Base-by-base conservation (phyloP, 345 rosid genomes). In the Bruguiera parviflora region DNA sequence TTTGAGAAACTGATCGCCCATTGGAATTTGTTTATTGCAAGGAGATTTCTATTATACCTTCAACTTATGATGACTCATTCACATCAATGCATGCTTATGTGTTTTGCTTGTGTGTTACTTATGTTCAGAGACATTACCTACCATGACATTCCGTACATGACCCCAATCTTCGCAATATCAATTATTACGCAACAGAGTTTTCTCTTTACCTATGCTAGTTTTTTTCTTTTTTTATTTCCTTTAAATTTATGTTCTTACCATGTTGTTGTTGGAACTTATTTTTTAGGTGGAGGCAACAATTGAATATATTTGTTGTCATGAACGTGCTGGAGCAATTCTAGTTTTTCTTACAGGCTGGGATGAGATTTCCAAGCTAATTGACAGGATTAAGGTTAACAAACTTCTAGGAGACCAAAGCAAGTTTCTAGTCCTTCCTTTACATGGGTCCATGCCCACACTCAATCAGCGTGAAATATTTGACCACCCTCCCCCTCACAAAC, bases 321-420 rank as follows among this genome's bases (percentile, higher is more conserved):
- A 91, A 87, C 86, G 83, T 66, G 86, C 72, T 76, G 98, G 98
- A 70, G 98, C 98, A 10, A 81, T 94, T 86, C 97, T 94, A 67
- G 95, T 94, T 56, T 94, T 94, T 76, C 93, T 94, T 63, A 86
- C 98, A 0, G 97, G 98, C 63, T 91, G 98, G 98, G 97, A 91
- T 88, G 97, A 94, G 68, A 94, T 94, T 62, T 88, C 95, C 22
- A 88, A 89, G 82, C 86, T 94, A 63, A 85, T 85, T 63, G 97
- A 91, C 72, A 86, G 75, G 76, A 77, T 94, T 46, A 86, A 88
- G 77, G 85, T 76, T 67, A 91, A 94, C 84, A 84, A 69, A 66
- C 75, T 88, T 68, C 87, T 94, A 80, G 96, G 97, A 70, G 86
- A 91, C 68, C 80, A 78, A 63, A 83, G 84, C 90, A 91, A 84